Conservation (phyloP, 1,139 yeast species). For the Suhomyces taliae region DNA sequence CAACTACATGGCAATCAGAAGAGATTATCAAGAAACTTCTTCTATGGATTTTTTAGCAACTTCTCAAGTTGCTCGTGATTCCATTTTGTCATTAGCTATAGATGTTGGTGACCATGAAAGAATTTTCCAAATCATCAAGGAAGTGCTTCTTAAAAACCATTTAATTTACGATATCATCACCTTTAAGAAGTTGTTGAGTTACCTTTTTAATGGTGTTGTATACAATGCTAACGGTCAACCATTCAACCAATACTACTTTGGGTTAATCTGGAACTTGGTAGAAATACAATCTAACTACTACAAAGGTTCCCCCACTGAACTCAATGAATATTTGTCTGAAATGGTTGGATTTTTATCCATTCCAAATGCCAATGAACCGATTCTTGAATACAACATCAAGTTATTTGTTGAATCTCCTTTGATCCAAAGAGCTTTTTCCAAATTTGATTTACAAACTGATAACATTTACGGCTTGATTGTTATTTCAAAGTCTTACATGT, state of each 20-base stretch:
- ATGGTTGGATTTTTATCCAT: slow-evolving; percentile 24
- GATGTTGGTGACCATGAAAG: slow-evolving; percentile 39
- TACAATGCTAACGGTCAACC: slow-evolving; percentile 20
- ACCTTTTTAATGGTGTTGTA: slow-evolving; percentile 33
- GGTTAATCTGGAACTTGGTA: slow-evolving; percentile 34
- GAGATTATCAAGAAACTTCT: slow-evolving; percentile 30
- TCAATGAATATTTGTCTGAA: slow-evolving; percentile 38
- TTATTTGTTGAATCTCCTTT: slow-evolving; percentile 32
- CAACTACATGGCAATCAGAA: slow-evolving; percentile 37
- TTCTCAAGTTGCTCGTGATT: slow-evolving; percentile 27
- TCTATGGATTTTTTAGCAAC: slow-evolving; percentile 5
- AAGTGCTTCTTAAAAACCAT: slow-evolving; percentile 35
- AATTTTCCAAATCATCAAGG: slow-evolving; percentile 40
- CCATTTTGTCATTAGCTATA: slow-evolving; percentile 32
- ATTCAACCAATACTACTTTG: slow-evolving; percentile 32
- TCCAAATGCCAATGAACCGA: slow-evolving; percentile 10
- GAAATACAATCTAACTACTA: slow-evolving; percentile 38
- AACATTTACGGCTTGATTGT: slow-evolving; percentile 37
- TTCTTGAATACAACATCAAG: slow-evolving; percentile 17
- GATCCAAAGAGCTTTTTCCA: slow-evolving; percentile 27
- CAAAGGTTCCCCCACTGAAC: slow-evolving; percentile 15
- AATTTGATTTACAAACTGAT: slow-evolving; percentile 31
- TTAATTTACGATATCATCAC: slow-evolving; percentile 30
- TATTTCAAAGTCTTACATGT: slow-evolving; percentile 27
- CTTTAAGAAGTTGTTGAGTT: slow-evolving; percentile 33